phyloP scores from a whole-genome alignment of 495 filamentous ascomycete species.

The Neurospora sublineolata region DNA sequence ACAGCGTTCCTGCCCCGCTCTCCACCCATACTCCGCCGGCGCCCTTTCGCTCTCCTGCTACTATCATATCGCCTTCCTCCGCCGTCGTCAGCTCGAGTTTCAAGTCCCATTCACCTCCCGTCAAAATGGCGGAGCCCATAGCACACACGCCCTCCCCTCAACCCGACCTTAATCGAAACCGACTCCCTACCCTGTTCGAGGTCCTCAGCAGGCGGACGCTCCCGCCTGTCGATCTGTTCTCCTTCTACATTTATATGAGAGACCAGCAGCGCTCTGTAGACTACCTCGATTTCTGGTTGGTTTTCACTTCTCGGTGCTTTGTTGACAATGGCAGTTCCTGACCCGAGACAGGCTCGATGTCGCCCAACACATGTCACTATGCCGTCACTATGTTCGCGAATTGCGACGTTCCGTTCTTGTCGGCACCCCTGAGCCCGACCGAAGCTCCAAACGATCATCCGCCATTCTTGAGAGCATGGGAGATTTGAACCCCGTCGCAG shows the following conservation, averaged over 20 bases:
- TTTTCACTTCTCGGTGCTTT: neutral
- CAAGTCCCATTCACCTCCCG: neutral
- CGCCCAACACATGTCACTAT: slow-evolving; percentile 95
- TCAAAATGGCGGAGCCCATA: slow-evolving; percentile 28
- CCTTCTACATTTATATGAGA: slow-evolving; percentile 99
- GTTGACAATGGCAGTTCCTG: slow-evolving; percentile 1
- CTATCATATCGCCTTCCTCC: neutral
- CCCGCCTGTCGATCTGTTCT: slow-evolving; percentile 90
- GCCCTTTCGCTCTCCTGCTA: neutral
- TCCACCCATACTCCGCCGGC: neutral
- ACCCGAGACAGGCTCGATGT: slow-evolving; percentile 80
- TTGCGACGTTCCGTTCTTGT: slow-evolving; percentile 86
- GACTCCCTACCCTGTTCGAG: slow-evolving; percentile 88
- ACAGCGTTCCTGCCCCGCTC: neutral
- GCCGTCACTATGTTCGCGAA: slow-evolving; percentile 94
- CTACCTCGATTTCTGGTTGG: slow-evolving; percentile 95
- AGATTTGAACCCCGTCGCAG: slow-evolving; percentile 46
- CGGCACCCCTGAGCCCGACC: slow-evolving; percentile 83
- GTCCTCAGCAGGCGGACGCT: slow-evolving; percentile 84
- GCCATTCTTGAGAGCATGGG: slow-evolving; percentile 61
- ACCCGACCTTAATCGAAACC: slow-evolving; percentile 53
- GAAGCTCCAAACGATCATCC: slow-evolving; percentile 74
- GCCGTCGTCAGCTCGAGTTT: neutral
- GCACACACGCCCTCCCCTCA: slow-evolving; percentile 26
- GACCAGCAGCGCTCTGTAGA: slow-evolving; percentile 97